Conservation (phyloP, 129 eudicot species). For the Arctium lappa region DNA sequence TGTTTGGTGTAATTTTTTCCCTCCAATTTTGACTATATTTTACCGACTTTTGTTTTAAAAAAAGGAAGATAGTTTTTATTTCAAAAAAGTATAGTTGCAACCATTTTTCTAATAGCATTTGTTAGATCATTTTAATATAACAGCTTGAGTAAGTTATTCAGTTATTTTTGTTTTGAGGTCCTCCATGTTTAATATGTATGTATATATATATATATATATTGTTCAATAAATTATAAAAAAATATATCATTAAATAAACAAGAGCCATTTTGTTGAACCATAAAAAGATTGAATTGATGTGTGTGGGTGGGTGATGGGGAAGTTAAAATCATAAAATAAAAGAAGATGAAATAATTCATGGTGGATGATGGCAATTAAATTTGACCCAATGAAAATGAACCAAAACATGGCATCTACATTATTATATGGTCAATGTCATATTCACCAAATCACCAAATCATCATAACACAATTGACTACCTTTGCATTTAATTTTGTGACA, state of each 20-base stretch:
- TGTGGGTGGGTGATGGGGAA: conserved; percentile 7
- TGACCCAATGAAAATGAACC: conserved; percentile 21
- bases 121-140: too few species aligned
- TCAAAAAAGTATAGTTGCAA: too few species aligned
- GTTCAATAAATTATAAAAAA: background rate
- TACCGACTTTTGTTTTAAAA: background rate
- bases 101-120: background rate
- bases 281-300: conserved; percentile 9
- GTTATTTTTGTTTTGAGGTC: too few species aligned
- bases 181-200: too few species aligned
- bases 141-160: too few species aligned
- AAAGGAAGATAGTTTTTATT: background rate
- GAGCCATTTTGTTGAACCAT: background rate
- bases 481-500: conserved; percentile 13
- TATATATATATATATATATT: too few species aligned
- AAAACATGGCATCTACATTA: conserved; percentile 24
- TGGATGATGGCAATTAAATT: conserved; percentile 14
- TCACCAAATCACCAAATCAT: conserved; percentile 19
- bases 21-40: too few species aligned
- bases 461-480: conserved; percentile 2
- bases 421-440: conserved; percentile 23
- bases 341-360: background rate
- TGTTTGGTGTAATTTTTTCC: too few species aligned
- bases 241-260: background rate
- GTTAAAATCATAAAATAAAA: conserved; percentile 7